phyloP scores from a whole-genome alignment of 2,329 filamentous ascomycete genomes.

The Reticulascus tulasneorum region DNA sequence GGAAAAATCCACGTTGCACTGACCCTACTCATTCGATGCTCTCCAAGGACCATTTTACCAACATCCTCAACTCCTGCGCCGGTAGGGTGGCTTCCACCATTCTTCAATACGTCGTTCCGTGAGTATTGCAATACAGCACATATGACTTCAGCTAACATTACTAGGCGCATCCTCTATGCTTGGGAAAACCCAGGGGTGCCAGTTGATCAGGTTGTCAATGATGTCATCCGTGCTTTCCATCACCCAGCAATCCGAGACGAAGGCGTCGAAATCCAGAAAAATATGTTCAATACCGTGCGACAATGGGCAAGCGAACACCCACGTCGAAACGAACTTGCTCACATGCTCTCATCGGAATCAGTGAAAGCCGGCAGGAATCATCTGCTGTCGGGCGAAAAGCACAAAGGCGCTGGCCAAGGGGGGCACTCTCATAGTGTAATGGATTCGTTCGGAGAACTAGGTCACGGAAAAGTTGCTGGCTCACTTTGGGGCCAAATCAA shows the following conservation, averaged over 20 bases:
- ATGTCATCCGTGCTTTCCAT: conserved; percentile 81
- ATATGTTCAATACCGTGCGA: conserved; percentile 85
- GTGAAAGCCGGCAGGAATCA: conserved; percentile 85
- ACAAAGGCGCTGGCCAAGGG: conserved; percentile 29
- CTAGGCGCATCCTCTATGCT: conserved; percentile 75
- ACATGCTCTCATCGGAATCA: conserved; percentile 75
- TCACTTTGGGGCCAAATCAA: conserved; percentile 60
- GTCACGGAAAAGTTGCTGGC: conserved; percentile 55
- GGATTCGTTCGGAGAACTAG: conserved; percentile 37
- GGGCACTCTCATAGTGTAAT: conserved; percentile 40
- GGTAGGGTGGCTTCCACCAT: conserved; percentile 70
- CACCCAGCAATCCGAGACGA: conserved; percentile 81
- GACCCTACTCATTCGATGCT: conserved; percentile 81
- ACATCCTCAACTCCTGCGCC: conserved; percentile 73
- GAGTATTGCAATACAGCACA: conserved; percentile 32
- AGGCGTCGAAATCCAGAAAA: conserved; percentile 71
- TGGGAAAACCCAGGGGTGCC: conserved; percentile 86
- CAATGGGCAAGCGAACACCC: conserved; percentile 72
- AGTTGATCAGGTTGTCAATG: conserved; percentile 77
- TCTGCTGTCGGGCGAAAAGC: conserved; percentile 33
- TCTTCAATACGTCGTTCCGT: conserved; percentile 81
- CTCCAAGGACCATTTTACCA: conserved; percentile 81
- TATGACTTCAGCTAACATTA: conserved; percentile 16
- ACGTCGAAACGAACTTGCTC: conserved; percentile 65
- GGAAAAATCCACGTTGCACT: conserved; percentile 70